Evolutionary conservation across 2,329 filamentous ascomycete species (phyloP), one percentile per base, ranked within the genome.

Genomic region (Alternaria longipes): DNA sequence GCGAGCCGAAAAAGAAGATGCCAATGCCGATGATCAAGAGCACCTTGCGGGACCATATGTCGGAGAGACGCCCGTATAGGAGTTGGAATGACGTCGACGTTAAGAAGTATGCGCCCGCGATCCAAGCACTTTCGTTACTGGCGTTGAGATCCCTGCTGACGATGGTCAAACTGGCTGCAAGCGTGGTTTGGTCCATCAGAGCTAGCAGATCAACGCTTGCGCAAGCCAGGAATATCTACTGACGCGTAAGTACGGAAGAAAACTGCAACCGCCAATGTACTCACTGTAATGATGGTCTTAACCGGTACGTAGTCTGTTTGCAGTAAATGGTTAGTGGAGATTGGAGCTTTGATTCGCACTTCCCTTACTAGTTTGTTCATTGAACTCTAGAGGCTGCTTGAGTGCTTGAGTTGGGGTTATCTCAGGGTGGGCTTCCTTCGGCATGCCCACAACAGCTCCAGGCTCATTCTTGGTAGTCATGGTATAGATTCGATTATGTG

Each of bases 21-120:
- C 81, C 9, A 89, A 79, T 38, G 87, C 74, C 1, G 78, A 79
- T 9, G 86, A 78, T 84, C 83, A 11, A 79, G 79, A 18, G 89
- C 68, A 68, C 65, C 45, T 70, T 71, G 53, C 68, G 67, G 40
- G 87, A 87, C 61, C 89, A 84, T 2, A 89, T 86, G 72, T 90
- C 87, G 0, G 86, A 88, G 2, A 89, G 71, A 4, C 87, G 83
- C 11, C 88, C 88, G 70, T 90, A 90, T 0, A 90, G 81, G 59
- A 89, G 85, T 65, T 89, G 87, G 63, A 90, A 90, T 32, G 86
- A 85, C 0, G 88, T 90, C 59, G 85, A 86, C 28, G 85, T 85
- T 36, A 88, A 82, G 42, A 88, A 77, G 11, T 82, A 83, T 3
- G 84, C 82, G 1, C 84, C 85, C 5, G 84, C 84, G 4, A 84